Evolutionary conservation across 2,329 filamentous ascomycete species (phyloP).

Genomic region (Claviceps quebecensis): DNA sequence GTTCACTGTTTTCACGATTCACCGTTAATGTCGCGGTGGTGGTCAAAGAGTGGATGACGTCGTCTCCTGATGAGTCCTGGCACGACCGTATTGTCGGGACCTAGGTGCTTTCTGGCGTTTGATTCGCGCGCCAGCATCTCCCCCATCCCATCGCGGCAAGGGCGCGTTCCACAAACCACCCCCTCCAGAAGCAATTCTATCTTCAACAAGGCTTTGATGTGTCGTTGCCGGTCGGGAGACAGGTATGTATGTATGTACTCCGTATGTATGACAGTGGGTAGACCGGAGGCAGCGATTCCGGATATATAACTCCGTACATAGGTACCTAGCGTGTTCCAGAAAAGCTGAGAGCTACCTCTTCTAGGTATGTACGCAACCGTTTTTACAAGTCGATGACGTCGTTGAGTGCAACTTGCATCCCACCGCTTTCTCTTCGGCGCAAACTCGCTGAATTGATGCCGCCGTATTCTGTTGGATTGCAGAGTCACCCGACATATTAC

Average conservation of each 20-base stretch:
- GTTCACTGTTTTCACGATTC: no score
- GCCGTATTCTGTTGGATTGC: no score
- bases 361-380: background rate
- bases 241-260: no score
- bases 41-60: background rate
- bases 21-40: background rate
- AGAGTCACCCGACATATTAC: no score
- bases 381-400: conserved; percentile 2
- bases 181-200: background rate
- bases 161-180: background rate
- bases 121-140: background rate
- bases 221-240: no score
- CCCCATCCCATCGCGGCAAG: background rate
- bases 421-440: background rate
- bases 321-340: no score
- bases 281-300: no score
- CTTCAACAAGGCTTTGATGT: no score
- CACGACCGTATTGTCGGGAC: background rate
- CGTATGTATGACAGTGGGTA: no score
- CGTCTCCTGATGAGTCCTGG: background rate
- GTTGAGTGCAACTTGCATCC: background rate
- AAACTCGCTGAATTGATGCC: no score
- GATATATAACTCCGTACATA: no score
- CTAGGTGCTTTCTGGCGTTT: background rate
- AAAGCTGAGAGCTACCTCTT: background rate